Conservation (phyloP, 163 green algal species). For the Scenedesmus sp. region DNA sequence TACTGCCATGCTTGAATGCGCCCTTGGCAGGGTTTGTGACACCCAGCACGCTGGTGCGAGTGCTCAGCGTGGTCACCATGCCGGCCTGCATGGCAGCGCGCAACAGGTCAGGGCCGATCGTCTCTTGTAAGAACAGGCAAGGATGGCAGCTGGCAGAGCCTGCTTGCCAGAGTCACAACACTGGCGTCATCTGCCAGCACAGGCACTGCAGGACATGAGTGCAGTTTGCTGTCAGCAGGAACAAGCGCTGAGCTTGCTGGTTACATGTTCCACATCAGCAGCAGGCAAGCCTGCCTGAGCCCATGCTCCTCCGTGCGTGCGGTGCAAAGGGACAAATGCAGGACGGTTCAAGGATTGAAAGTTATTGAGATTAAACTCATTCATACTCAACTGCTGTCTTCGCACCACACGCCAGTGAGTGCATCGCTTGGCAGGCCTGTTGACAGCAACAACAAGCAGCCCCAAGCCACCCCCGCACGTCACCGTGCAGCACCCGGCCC, state of each 20-base stretch:
- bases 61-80: conserved; percentile 87
- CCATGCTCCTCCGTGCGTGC: no score
- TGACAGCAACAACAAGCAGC: neutral
- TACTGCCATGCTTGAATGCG: conserved; percentile 46
- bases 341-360: no score
- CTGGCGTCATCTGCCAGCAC: neutral
- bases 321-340: no score
- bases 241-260: no score
- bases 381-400: no score
- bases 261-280: no score
- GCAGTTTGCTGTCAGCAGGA: no score
- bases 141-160: neutral
- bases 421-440: no score
- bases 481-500: neutral
- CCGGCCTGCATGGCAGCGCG: conserved; percentile 77
- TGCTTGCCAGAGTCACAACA: neutral
- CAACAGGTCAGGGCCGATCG: neutral
- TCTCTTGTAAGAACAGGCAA: neutral
- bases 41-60: conserved; percentile 88
- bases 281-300: no score
- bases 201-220: no score
- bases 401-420: no score
- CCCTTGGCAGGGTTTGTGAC: conserved; percentile 80
- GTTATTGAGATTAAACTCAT: no score
- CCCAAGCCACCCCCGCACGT: neutral